Conservation (phyloP, 2,329 filamentous ascomycete species). For the Alternaria sp. region DNA sequence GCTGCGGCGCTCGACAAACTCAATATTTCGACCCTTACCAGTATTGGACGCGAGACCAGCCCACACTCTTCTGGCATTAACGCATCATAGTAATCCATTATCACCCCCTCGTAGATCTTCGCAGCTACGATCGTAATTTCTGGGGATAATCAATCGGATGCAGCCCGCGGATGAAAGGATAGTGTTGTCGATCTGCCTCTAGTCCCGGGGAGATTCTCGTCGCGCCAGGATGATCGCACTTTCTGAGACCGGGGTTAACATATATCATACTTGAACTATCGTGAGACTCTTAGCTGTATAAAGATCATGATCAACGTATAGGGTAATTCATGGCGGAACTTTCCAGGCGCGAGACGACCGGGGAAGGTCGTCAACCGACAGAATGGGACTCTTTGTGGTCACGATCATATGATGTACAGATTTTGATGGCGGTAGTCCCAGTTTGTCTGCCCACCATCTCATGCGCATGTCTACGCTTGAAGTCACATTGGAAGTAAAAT, state of each 20-base stretch:
- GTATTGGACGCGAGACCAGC: not conserved
- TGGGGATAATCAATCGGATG: slow-evolving; percentile 1
- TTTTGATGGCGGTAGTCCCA: not conserved
- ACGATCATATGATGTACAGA: not conserved
- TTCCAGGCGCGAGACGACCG: not conserved
- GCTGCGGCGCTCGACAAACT: not conserved
- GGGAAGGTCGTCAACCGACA: not conserved
- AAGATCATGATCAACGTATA: not conserved
- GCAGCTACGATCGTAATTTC: slow-evolving; percentile 2
- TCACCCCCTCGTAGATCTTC: slow-evolving; percentile 9
- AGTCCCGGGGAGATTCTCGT: slow-evolving; percentile 5
- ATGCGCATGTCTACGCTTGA: not conserved
- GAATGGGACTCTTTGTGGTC: not conserved
- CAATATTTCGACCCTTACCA: not conserved
- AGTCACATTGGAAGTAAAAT: not conserved
- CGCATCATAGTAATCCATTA: not conserved
- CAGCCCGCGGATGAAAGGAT: slow-evolving; percentile 5
- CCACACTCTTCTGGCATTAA: not conserved
- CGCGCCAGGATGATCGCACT: slow-evolving; percentile 9
- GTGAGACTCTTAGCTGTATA: not conserved
- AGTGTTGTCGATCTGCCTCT: slow-evolving; percentile 14
- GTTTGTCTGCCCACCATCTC: not conserved
- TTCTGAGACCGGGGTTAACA: not conserved
- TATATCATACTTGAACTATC: not conserved
- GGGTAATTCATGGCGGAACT: not conserved